Base-by-base conservation (phyloP, 352 stramenopile species). In the Globisporangium camurandrum region DNA sequence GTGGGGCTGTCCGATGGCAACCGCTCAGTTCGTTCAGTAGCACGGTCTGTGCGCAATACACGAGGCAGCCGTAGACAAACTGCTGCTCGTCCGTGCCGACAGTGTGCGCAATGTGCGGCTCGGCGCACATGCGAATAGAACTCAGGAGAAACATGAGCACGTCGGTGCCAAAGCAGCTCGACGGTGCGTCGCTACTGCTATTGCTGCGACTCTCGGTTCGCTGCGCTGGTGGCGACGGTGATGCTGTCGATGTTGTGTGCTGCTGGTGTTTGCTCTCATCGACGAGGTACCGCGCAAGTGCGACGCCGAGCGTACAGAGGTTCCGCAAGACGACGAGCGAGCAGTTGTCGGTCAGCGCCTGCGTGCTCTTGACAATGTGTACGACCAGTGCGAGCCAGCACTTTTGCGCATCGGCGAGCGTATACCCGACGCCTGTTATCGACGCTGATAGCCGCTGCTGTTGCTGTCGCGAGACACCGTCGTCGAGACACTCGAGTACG, bases 61-160 rank as follows among this genome's bases (percentile, higher is more conserved):
- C 67, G 4, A 92, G 53, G 6, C 64, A 69, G 2, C 71, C 67
- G 45, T 85, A 87, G 53, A 89, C 84, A 36, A 88, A 88, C 16
- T 82, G 80, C 24, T 87, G 74, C 12, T 77, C 61, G 27, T 87
- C 77, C 0, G 46, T 42, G 7, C 77, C 74, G 19, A 92, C 26
- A 1, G 67, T 26, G 49, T 78, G 66, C 0, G 24, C 55, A 14
- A 77, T 56, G 4, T 57, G 51, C 9, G 64, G 34, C 19, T 77
- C 59, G 10, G 64, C 51, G 24, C 62, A 83, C 54, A 68, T 61
- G 27, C 74, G 60, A 26, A 75, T 65, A 10, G 63, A 69, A 24
- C 57, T 62, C 6, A 86, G 41, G 14, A 86, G 64, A 42, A 87
- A 86, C 5, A 54, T 23, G 17, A 87, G 54, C 39, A 71, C 65